Conservation (phyloP, 2,329 filamentous ascomycete species). For the Daldinia sp. region DNA sequence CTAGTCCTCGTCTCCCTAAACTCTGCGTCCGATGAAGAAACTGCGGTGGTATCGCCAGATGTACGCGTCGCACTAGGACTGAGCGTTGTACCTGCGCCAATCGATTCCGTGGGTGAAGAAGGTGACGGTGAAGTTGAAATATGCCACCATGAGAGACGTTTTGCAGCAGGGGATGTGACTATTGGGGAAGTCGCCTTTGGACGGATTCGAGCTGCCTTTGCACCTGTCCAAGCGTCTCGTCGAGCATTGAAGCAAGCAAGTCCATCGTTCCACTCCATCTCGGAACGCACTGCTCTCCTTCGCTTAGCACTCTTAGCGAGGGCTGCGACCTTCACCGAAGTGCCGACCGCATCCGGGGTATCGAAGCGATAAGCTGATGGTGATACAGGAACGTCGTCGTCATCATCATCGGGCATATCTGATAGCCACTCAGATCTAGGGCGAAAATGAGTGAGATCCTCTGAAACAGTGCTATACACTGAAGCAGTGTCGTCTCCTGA, state of each 20-base stretch:
- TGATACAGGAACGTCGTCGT: constrained; percentile 56
- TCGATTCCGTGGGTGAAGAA: constrained; percentile 46
- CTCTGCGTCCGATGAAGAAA: constrained; percentile 59
- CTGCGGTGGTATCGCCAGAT: constrained; percentile 53
- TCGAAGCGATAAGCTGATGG: constrained; percentile 66
- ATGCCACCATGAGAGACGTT: constrained; percentile 64
- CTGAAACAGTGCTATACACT: constrained; percentile 59
- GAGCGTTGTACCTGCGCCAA: constrained; percentile 39
- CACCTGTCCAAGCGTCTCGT: constrained; percentile 88
- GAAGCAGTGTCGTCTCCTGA: constrained; percentile 61
- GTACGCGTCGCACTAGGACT: constrained; percentile 50
- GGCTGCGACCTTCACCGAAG: constrained; percentile 56
- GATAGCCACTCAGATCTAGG: constrained; percentile 68
- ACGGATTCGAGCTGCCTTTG: constrained; percentile 69
- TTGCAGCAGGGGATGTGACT: constrained; percentile 57
- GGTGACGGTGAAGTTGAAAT: constrained; percentile 59
- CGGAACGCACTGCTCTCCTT: constrained; percentile 69
- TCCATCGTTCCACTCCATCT: constrained; percentile 83
- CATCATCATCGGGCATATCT: constrained; percentile 66
- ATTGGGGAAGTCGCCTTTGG: constrained; percentile 56
- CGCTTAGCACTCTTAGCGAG: constrained; percentile 67
- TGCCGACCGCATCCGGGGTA: constrained; percentile 61
- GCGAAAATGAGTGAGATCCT: constrained; percentile 64
- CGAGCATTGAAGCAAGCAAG: constrained; percentile 82
- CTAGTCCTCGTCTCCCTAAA: constrained; percentile 55